Conservation (phyloP, 495 filamentous ascomycete genomes). For the Daldinia concentrica region DNA sequence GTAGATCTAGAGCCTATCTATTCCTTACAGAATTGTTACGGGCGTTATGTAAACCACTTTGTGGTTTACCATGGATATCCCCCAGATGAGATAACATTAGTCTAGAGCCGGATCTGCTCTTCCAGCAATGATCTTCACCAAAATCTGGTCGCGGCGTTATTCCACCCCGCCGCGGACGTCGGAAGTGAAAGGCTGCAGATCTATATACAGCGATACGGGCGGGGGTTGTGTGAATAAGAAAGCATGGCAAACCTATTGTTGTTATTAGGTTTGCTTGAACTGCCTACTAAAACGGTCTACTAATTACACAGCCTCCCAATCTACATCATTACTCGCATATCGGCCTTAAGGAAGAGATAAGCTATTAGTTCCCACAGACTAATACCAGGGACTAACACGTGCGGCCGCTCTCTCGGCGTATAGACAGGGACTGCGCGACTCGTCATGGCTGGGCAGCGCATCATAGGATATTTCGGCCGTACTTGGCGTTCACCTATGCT, state of each 20-base stretch:
- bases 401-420: not conserved
- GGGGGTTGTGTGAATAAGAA: slow-evolving; percentile 6
- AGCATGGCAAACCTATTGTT: slow-evolving; percentile 22
- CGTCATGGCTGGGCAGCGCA: slow-evolving; percentile 10
- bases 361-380: not conserved
- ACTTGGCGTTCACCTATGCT: slow-evolving; percentile 13
- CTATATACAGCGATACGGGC: not conserved
- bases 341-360: slow-evolving; percentile 13
- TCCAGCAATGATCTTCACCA: not conserved
- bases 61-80: not conserved
- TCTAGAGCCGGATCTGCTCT: not conserved
- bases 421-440: not conserved
- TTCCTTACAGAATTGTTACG: not conserved
- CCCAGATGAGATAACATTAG: not conserved
- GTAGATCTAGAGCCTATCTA: not conserved
- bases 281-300: not conserved
- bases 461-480: slow-evolving; percentile 1
- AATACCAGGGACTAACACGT: not conserved
- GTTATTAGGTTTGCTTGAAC: slow-evolving; percentile 27
- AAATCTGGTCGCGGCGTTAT: not conserved
- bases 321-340: slow-evolving; percentile 10
- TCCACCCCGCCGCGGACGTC: slow-evolving; percentile 5
- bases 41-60: not conserved
- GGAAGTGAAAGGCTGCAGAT: not conserved
- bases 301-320: slow-evolving; percentile 8